phyloP scores from a whole-genome alignment of 345 rosid species.

The Psidium guajava region DNA sequence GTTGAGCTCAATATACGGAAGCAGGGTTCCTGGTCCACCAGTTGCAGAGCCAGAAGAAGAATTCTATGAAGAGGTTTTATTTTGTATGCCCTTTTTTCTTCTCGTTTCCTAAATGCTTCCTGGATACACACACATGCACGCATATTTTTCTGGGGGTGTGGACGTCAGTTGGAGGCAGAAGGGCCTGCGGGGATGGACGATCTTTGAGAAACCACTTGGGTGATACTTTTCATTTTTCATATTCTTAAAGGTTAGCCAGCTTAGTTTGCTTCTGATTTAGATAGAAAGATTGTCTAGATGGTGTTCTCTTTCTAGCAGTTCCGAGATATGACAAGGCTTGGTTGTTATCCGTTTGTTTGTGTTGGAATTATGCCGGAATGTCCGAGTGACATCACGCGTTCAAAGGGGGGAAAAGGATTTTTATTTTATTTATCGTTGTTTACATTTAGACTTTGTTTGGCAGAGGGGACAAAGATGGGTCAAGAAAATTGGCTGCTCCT shows the following conservation, averaged over 20 bases:
- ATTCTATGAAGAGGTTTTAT: constrained; percentile 70
- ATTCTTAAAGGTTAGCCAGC: neutral
- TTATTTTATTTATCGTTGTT: neutral
- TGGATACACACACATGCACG: neutral
- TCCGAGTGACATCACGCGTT: neutral
- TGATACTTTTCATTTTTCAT: neutral
- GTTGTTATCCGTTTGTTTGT: neutral
- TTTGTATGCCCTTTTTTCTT: neutral
- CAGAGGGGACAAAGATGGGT: neutral
- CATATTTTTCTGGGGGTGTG: neutral
- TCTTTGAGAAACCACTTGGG: neutral
- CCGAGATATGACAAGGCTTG: neutral
- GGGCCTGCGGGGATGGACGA: neutral
- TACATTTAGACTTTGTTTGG: neutral
- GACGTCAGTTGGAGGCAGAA: neutral
- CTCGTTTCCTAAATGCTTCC: neutral
- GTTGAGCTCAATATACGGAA: constrained; percentile 69
- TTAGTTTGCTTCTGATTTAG: neutral
- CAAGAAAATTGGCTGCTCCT: neutral
- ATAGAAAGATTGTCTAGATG: neutral
- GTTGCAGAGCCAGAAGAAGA: constrained; percentile 70
- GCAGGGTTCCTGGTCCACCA: constrained; percentile 37
- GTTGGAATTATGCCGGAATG: neutral
- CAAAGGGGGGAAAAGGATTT: neutral
- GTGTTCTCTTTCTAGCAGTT: neutral